Evolutionary conservation across 257 asterid genomes (phyloP).

Genomic region (Solanum bulbocastanum): DNA sequence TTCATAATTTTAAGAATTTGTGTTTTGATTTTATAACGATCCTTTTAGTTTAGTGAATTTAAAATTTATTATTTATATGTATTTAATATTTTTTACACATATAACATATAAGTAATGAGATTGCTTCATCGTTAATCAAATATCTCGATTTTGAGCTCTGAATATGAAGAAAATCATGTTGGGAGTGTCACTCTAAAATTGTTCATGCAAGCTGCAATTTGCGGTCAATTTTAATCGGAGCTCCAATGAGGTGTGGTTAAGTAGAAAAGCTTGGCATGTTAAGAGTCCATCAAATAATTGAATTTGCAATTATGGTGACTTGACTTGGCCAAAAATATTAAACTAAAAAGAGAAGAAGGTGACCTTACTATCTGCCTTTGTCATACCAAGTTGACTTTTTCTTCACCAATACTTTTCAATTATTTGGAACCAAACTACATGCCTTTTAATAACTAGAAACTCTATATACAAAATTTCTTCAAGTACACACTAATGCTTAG

Average conservation of each 20-base stretch:
- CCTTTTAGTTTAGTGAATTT: neutral
- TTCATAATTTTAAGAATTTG: neutral
- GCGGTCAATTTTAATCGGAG: no score
- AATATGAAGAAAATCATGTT: no score
- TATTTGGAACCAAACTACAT: neutral
- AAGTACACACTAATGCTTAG: neutral
- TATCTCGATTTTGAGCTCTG: no score
- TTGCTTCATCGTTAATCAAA: rapidly evolving
- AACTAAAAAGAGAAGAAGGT: neutral
- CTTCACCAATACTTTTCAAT: neutral
- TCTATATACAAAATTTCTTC: neutral
- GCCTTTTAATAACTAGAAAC: neutral
- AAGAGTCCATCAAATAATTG: neutral
- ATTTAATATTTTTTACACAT: neutral
- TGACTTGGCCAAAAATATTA: neutral
- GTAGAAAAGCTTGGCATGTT: neutral
- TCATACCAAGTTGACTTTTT: neutral
- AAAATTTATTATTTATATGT: neutral
- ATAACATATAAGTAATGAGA: no score
- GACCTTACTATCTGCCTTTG: neutral
- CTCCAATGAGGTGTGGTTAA: no score
- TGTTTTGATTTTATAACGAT: neutral
- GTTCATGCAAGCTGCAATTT: rapidly evolving
- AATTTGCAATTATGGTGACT: neutral
- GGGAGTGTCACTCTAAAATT: no score